A percentile compares a stretch with the other conserved stretches of the same genome.
phyloP scores from a whole-genome alignment of 805 yeast genomes.

The Nakazawaea populi region DNA sequence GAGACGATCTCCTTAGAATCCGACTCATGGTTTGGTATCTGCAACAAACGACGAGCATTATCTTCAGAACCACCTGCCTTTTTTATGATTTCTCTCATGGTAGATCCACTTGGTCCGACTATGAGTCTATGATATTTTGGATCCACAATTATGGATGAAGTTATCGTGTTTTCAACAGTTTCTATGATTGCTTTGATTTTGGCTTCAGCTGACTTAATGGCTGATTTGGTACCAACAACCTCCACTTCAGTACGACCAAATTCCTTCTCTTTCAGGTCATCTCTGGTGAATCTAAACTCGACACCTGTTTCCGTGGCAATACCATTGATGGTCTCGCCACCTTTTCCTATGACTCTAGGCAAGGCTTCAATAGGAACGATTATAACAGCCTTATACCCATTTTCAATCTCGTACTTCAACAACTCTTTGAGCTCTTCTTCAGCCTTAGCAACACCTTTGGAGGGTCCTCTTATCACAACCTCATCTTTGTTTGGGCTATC shows the following conservation, averaged over 20 bases:
- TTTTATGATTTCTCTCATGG: conserved; percentile 63
- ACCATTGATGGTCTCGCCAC: conserved; percentile 78
- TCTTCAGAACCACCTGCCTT: conserved; percentile 72
- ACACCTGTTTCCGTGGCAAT: conserved; percentile 67
- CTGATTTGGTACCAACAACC: conserved; percentile 72
- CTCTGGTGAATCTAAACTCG: conserved; percentile 41
- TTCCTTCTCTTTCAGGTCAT: conserved; percentile 35
- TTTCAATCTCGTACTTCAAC: conserved; percentile 79
- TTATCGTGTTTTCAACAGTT: conserved; percentile 56
- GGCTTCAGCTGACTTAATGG: conserved; percentile 65
- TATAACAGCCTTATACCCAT: conserved; percentile 63
- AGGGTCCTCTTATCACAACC: conserved; percentile 77
- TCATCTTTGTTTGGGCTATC: conserved; percentile 50
- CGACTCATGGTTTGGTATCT: conserved; percentile 63
- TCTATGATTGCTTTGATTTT: conserved; percentile 58
- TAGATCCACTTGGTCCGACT: conserved; percentile 75
- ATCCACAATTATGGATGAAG: conserved; percentile 57
- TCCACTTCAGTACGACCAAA: conserved; percentile 55
- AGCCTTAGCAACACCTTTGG: conserved; percentile 81
- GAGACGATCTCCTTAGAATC: conserved; percentile 55
- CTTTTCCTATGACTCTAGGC: conserved; percentile 83
- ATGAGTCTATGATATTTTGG: conserved; percentile 69
- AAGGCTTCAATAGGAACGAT: conserved; percentile 69
- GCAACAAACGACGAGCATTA: conserved; percentile 43
- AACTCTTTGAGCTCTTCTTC: conserved; percentile 80